phyloP scores from a whole-genome alignment of 1,284 basidiomycete species.

The Cryptococcus sp. region DNA sequence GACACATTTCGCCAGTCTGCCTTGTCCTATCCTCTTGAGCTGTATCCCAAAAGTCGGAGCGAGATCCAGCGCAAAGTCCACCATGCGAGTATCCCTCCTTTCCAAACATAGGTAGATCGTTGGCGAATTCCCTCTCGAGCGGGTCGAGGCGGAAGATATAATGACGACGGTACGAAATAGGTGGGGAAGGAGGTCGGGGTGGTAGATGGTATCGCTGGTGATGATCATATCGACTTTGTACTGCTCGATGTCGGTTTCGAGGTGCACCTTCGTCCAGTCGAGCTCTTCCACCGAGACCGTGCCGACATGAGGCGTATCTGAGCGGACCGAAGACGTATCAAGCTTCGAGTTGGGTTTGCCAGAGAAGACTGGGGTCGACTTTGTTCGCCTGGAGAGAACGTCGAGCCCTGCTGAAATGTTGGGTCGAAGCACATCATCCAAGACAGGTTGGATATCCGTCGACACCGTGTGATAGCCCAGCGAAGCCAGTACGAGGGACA shows the following conservation, averaged over 20 bases:
- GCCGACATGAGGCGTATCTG: not conserved
- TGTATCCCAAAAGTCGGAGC: slow-evolving; percentile 53
- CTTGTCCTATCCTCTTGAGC: slow-evolving; percentile 57
- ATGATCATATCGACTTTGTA: slow-evolving; percentile 59
- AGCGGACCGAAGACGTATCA: not conserved
- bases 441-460: slow-evolving; percentile 69
- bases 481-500: slow-evolving; percentile 62
- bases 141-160: slow-evolving; percentile 48
- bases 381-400: not conserved
- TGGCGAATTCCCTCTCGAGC: slow-evolving; percentile 29
- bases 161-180: slow-evolving; percentile 57
- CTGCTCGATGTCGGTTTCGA: too few relatives aligned
- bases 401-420: slow-evolving; percentile 56
- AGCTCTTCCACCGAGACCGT: slow-evolving; percentile 9
- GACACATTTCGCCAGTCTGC: slow-evolving; percentile 59
- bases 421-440: slow-evolving; percentile 58
- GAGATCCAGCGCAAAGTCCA: slow-evolving; percentile 56
- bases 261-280: slow-evolving; percentile 20
- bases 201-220: slow-evolving; percentile 80
- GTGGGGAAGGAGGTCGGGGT: slow-evolving; percentile 58
- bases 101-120: slow-evolving; percentile 68
- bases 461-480: slow-evolving; percentile 71
- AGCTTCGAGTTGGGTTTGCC: not conserved
- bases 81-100: slow-evolving; percentile 63
- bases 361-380: not conserved